Conservation (phyloP, 2,329 filamentous ascomycete species). For the Blastomyces gilchristii region DNA sequence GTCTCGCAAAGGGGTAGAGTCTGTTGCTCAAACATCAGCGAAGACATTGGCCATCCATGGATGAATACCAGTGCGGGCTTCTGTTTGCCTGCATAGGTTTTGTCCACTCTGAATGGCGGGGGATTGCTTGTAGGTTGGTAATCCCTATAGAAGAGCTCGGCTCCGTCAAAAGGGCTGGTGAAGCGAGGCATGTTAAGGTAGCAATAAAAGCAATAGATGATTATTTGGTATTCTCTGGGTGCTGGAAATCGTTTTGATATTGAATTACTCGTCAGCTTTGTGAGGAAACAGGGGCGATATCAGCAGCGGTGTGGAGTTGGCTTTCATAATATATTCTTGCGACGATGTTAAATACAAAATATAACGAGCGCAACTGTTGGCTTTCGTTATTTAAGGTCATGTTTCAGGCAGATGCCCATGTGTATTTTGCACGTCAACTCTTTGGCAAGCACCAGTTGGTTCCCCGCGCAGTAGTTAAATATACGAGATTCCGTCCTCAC, state of each 20-base stretch:
- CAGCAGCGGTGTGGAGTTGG: background rate
- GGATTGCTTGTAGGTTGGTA: conserved; percentile 18
- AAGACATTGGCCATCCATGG: conserved; percentile 26
- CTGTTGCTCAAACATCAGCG: conserved; percentile 22
- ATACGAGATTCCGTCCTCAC: background rate
- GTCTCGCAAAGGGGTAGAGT: conserved; percentile 22
- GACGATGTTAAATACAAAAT: background rate
- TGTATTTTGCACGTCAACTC: background rate
- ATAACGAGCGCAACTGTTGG: background rate
- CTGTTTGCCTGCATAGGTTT: conserved; percentile 10
- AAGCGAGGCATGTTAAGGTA: conserved; percentile 18
- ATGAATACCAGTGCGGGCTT: conserved; percentile 21
- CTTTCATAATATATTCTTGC: background rate
- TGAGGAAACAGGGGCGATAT: background rate
- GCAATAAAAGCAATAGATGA: background rate
- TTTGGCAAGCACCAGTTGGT: background rate
- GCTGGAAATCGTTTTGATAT: background rate
- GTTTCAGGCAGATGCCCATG: background rate
- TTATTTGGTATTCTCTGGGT: background rate
- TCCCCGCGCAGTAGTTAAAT: background rate
- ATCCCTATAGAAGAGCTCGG: conserved; percentile 19
- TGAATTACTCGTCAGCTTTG: background rate
- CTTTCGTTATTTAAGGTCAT: background rate
- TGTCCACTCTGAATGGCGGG: conserved; percentile 9
- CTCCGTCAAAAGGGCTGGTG: conserved; percentile 17